phyloP scores from a whole-genome alignment of 2,329 filamentous ascomycete species.

The Xylariaceae sp. region DNA sequence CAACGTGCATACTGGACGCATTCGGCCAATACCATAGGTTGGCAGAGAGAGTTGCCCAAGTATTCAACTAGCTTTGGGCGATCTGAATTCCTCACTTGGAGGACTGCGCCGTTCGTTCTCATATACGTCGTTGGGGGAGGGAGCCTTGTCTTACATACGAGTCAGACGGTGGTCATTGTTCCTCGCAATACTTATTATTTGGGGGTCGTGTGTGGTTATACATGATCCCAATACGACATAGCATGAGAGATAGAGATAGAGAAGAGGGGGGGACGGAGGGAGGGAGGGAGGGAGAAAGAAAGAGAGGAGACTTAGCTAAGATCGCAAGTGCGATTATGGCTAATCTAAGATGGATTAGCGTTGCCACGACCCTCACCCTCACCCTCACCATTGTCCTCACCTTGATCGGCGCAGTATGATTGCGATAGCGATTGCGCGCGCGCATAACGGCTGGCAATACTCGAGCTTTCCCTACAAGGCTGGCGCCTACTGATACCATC shows the following conservation, averaged over 20 bases:
- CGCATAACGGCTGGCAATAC: constrained; percentile 14
- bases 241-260: too few species aligned
- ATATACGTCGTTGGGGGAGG: not conserved
- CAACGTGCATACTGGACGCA: constrained; percentile 6
- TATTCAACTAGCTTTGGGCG: not conserved
- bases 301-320: not conserved
- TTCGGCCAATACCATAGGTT: constrained; percentile 1
- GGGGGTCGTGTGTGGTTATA: not conserved
- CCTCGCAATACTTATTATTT: not conserved
- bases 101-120: not conserved
- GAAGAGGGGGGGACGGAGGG: not conserved
- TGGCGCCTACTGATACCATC: constrained; percentile 41
- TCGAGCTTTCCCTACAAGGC: constrained; percentile 32
- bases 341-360: not conserved
- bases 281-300: not conserved
- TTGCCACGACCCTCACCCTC: not conserved
- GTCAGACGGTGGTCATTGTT: not conserved
- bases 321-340: not conserved
- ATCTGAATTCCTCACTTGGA: not conserved
- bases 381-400: not conserved
- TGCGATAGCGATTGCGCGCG: constrained; percentile 25
- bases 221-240: not conserved
- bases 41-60: not conserved
- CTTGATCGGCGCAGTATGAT: not conserved
- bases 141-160: not conserved